These are phyloP conservation scores for Aethionema arabicum DNA, from an alignment of 345 rosid genomes.

Conservation along the genomic window DNA sequence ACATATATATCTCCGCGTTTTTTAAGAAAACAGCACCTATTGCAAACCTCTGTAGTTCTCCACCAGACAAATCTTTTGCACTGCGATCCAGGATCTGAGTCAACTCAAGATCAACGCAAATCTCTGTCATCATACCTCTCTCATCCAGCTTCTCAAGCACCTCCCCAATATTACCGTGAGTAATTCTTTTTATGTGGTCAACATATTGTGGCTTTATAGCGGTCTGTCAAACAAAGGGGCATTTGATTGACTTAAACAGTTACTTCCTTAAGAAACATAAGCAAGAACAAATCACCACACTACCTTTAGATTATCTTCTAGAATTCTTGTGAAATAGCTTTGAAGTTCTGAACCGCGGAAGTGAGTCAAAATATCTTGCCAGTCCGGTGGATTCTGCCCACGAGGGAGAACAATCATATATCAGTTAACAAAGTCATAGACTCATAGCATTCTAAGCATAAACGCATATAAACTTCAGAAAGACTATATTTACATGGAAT, in stretches of 20 bases:
- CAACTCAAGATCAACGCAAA: constrained; percentile 68
- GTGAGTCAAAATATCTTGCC: constrained; percentile 88
- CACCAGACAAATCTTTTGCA: constrained; percentile 85
- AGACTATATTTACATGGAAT: constrained; percentile 46
- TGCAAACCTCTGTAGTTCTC: constrained; percentile 89
- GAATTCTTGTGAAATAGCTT: constrained; percentile 79
- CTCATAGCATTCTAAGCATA: background rate
- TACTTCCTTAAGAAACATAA: background rate
- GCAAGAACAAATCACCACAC: background rate
- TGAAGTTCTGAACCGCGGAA: constrained; percentile 89
- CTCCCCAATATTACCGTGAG: constrained; percentile 75
- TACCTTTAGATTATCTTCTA: constrained; percentile 89
- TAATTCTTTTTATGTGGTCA: constrained; percentile 78
- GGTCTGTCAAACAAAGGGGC: constrained; percentile 44
- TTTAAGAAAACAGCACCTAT: constrained; percentile 80
- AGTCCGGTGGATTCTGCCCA: constrained; percentile 86
- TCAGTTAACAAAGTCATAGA: constrained; percentile 13
- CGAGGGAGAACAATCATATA: background rate
- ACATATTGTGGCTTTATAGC: constrained; percentile 86
- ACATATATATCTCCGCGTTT: constrained; percentile 87
- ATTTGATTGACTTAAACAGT: background rate
- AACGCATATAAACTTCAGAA: background rate
- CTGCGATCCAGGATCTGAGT: constrained; percentile 72
- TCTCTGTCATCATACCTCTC: constrained; percentile 56
- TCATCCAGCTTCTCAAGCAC: constrained; percentile 80